Percentiles rank a stretch among this genome's conserved stretches.
phyloP scores from a whole-genome alignment of 2,329 filamentous ascomycete species.

The Emmonsia crescens region DNA sequence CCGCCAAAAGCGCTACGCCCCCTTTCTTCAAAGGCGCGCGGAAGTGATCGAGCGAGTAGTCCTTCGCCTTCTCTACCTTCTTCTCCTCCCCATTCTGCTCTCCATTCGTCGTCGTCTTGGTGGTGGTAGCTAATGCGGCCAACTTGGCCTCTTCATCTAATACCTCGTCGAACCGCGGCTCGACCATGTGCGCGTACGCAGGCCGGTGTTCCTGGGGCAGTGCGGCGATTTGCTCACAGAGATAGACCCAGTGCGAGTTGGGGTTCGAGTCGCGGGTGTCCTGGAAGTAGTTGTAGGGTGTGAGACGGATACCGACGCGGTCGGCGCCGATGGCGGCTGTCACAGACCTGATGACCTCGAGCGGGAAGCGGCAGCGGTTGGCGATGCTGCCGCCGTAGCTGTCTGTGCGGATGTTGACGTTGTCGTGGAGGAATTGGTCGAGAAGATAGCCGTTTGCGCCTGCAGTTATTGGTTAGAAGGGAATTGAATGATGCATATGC shows the following conservation, averaged over 20 bases:
- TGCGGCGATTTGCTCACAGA: slow-evolving; percentile 30
- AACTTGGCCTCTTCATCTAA: not conserved
- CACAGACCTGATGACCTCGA: slow-evolving; percentile 41
- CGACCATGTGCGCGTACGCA: slow-evolving; percentile 52
- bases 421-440: slow-evolving; percentile 42
- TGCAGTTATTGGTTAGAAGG: not conserved
- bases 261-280: slow-evolving; percentile 51
- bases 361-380: slow-evolving; percentile 42
- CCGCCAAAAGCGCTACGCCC: slow-evolving; percentile 42
- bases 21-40: slow-evolving; percentile 17
- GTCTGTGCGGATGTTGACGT: slow-evolving; percentile 39
- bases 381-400: slow-evolving; percentile 41
- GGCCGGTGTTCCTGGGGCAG: slow-evolving; percentile 43
- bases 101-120: no score
- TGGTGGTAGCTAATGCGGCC: slow-evolving; percentile 5
- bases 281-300: slow-evolving; percentile 30
- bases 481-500: not conserved
- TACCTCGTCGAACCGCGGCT: slow-evolving; percentile 39
- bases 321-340: slow-evolving; percentile 36
- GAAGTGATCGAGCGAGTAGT: slow-evolving; percentile 38
- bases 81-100: slow-evolving; percentile 20
- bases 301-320: slow-evolving; percentile 36
- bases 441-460: slow-evolving; percentile 40
- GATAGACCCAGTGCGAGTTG: slow-evolving; percentile 50
- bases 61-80: slow-evolving; percentile 28